Conservation (phyloP, 1,139 yeast genomes). For the Trichomonascaceae sp. region DNA sequence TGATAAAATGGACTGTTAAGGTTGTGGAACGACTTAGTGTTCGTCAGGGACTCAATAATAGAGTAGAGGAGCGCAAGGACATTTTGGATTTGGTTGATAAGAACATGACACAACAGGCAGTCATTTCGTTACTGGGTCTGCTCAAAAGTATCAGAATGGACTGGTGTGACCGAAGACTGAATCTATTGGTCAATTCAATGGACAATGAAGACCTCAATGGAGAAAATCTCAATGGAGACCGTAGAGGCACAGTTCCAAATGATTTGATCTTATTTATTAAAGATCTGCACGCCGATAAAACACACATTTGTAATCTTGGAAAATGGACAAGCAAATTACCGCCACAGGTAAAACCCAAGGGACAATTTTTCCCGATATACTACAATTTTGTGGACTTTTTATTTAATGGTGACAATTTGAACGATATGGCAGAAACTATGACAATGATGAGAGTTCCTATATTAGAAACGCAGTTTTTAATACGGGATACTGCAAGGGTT, state of each 20-base stretch:
- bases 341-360: constrained; percentile 1
- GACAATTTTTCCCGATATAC: not conserved
- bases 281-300: constrained; percentile 16
- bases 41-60: not conserved
- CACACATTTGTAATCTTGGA: constrained; percentile 16
- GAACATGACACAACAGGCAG: not conserved
- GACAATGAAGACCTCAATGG: not conserved
- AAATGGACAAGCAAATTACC: constrained; percentile 17
- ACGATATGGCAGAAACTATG: constrained; percentile 23
- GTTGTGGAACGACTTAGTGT: constrained; percentile 3
- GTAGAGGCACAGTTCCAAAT: not conserved
- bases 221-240: not conserved
- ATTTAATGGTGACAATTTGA: constrained; percentile 12
- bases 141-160: constrained; percentile 2
- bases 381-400: constrained; percentile 14
- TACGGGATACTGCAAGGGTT: constrained; percentile 21
- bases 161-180: constrained; percentile 1
- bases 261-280: constrained; percentile 20
- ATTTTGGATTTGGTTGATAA: not conserved
- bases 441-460: constrained; percentile 19
- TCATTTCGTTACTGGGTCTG: not conserved
- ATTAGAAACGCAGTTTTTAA: constrained; percentile 17
- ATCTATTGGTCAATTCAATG: not conserved
- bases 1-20: constrained; percentile 7
- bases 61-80: not conserved